Evolutionary conservation across 176 grass and related monocot genomes (phyloP), one percentile per base, ranked within the genome.

Genomic region (Elymus sibiricus): DNA sequence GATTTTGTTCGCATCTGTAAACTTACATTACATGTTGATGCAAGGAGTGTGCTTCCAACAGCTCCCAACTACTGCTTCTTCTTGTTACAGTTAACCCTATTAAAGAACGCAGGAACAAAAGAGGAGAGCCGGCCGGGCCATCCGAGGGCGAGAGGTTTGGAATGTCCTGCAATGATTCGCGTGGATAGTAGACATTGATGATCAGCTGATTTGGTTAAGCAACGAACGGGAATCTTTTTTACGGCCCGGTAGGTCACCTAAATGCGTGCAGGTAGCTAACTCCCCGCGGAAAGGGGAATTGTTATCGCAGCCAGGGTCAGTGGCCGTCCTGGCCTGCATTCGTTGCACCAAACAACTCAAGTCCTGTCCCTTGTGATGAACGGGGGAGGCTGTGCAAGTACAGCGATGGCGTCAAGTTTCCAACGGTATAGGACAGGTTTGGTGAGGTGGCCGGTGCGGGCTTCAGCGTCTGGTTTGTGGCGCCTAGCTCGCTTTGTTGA

Each of bases 211-310:
- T 46, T 62, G 28, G 85, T 84, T 87, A 91, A 80, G 89, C 75
- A 90, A 84, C 84, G 75, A 87, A 87, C 81, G 16, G 13, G 85
- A 85, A 85, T 88, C 29, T 84, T 47, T 87, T 42, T 84, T 47
- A 76, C 85, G 35, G 51, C 76, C n/a, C 49, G 70, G 77, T 82
- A 56, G 90, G 77, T 77, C 82, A 85, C 90, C 90, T 85, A 78
- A 70, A 77, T 76, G 51, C 61, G 86, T 43, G 89, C 77, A 85
- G 90, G 77, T 88, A 28, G 82, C 89, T 70, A 63, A 76, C 90
- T 77, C 82, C 82, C 24, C 17, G 40, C 40, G 6, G 11, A 6
- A 75, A 80, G 64, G 74, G 67, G 80, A 80, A 77, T 88, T 16
- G 15, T 47, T 49, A 70, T 84, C 69, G 10, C 29, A 39, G 38